Percentiles rank a stretch among this genome's conserved stretches.
Conservation (phyloP, 257 asterid genomes). For the Salvia miltiorrhiza region DNA sequence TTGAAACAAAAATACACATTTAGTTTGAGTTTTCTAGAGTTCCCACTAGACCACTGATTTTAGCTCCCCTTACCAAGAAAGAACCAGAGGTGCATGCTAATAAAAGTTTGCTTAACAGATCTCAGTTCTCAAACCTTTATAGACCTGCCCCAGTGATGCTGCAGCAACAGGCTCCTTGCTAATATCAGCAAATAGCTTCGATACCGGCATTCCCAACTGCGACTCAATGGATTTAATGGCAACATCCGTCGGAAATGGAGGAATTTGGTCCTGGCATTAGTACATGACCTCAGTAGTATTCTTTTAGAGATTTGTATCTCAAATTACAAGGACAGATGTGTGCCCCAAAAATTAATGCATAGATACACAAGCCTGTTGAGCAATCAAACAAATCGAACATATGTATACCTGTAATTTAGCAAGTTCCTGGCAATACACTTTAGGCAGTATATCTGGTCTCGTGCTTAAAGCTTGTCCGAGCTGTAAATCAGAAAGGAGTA, state of each 20-base stretch:
- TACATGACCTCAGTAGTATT: constrained; percentile 19
- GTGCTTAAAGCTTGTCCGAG: constrained; percentile 99
- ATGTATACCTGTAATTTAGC: constrained; percentile 75
- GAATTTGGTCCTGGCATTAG: constrained; percentile 84
- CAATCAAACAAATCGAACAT: constrained; percentile 7
- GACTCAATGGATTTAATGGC: constrained; percentile 85
- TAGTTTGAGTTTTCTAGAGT: constrained; percentile 24
- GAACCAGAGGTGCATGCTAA: background rate
- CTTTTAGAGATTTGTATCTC: background rate
- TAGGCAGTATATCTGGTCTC: constrained; percentile 91
- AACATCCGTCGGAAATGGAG: constrained; percentile 80
- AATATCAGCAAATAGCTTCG: constrained; percentile 85
- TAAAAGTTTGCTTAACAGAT: constrained; percentile 7
- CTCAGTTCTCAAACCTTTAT: constrained; percentile 68
- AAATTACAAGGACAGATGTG: constrained; percentile 13
- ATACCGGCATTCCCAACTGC: constrained; percentile 78
- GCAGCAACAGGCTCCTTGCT: constrained; percentile 94
- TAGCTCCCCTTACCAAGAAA: constrained; percentile 2
- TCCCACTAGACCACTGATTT: background rate
- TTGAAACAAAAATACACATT: constrained; percentile 49
- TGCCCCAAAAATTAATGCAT: background rate
- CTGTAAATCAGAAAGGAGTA: constrained; percentile 43
- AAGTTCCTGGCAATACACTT: constrained; percentile 89
- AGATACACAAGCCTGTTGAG: constrained; percentile 17
- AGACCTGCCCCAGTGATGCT: constrained; percentile 97